Evolutionary conservation across 441 rosid genomes (phyloP), one percentile per base, ranked within the genome.

Genomic region (Brassica hybrid): DNA sequence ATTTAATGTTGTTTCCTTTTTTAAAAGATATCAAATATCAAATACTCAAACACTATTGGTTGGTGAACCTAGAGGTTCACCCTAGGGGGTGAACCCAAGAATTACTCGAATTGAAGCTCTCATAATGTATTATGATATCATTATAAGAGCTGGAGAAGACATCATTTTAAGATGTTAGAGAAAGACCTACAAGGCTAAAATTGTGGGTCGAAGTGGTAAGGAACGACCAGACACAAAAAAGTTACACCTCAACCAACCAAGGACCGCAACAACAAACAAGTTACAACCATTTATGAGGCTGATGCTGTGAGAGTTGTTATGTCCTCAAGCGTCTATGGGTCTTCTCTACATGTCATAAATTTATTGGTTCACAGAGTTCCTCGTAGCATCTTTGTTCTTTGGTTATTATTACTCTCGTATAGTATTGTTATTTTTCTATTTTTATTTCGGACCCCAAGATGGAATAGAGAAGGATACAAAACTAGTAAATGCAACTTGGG

Each of bases 251-350:
- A 16, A 16, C 56, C 70, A 34, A 56, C 7, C 25, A 68, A 30
- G 59, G 43, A 69, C 61, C 10, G 64, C 19, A 69, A 69, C 79
- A 57, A 25, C 34, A 11, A 19, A 58, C 63, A 69, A 62, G 69
- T 23, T 76, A 11, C 79, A 69, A 19, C 79, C 75, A 76, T 70
- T 41, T 19, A 18, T 18, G 72, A 38, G 73, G 78, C n/a, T 67
- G 23, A 58, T 75, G 23, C 69, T 27, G 25, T 10, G 62, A 68
- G 9, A 65, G 69, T n/a, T 36, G 52, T 63, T 56, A 16, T 7
- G 58, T 45, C 59, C 12, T 56, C 5, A 2, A 8, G 36, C 73
- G 18, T 14, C 57, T 72, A 72, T 72, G 65, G 77, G 73, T 48
- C 50, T 14, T 21, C 0, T 23, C 8, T 4, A 78, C 65, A 56